Evolutionary conservation across 163 green algal species (phyloP).

Genomic region (Picocystis sp.): DNA sequence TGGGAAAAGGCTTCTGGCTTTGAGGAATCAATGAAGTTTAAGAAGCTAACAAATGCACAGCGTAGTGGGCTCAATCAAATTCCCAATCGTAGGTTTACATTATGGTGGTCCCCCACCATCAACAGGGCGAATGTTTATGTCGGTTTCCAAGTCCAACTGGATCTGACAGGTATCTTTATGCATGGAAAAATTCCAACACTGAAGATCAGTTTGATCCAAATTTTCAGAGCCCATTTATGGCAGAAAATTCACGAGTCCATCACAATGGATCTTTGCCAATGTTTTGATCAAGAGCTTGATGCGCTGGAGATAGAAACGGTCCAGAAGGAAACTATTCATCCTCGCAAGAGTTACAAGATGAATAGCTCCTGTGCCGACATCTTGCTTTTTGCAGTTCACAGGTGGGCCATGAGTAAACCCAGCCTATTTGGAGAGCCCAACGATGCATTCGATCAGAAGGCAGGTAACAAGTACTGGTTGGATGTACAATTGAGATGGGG

Average conservation of each 20-base stretch:
- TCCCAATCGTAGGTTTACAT: conserved; percentile 96
- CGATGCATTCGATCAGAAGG: conserved; percentile 95
- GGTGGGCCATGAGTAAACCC: conserved; percentile 93
- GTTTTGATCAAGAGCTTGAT: conserved; percentile 94
- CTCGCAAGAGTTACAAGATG: conserved; percentile 99
- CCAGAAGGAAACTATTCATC: conserved; percentile 99
- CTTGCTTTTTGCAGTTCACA: conserved; percentile 96
- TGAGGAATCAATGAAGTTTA: conserved; percentile 99
- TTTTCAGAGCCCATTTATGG: conserved; percentile 97
- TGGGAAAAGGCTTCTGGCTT: conserved; percentile 68
- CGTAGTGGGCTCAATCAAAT: conserved; percentile 96
- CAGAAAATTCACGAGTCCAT: conserved; percentile 99
- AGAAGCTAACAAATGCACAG: conserved; percentile 99
- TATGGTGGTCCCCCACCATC: conserved; percentile 99
- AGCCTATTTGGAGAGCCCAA: conserved; percentile 85
- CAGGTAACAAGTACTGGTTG: conserved; percentile 73
- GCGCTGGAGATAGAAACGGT: conserved; percentile 99
- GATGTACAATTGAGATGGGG: conserved; percentile 75
- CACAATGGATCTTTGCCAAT: conserved; percentile 78
- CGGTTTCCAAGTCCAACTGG: conserved; percentile 98
- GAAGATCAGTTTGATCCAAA: conserved; percentile 99
- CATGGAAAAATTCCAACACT: conserved; percentile 99
- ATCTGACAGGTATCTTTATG: conserved; percentile 99
- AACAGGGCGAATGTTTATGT: conserved; percentile 99
- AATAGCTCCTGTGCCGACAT: conserved; percentile 94